Conservation (phyloP, 2,329 filamentous ascomycete species). For the Chaetomiaceae sp. region DNA sequence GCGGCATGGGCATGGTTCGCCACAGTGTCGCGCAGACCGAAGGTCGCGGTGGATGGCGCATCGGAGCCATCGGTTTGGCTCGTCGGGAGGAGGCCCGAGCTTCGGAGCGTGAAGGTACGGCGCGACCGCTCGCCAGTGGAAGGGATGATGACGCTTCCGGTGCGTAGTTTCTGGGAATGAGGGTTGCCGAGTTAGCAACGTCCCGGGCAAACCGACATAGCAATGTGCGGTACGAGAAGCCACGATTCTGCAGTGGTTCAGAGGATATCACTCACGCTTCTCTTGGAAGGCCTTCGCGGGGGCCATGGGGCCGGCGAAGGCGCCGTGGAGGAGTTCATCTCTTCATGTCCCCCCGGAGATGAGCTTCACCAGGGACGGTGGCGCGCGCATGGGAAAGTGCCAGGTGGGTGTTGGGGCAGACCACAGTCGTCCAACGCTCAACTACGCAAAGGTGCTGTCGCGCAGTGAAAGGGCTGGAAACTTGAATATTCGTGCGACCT, state of each 20-base stretch:
- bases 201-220: too few species aligned
- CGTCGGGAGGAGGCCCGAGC: background rate
- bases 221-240: too few species aligned
- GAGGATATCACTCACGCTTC: conserved; percentile 34
- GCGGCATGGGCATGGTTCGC: conserved; percentile 31
- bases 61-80: conserved; percentile 25
- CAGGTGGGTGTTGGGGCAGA: too few species aligned
- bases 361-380: conserved; percentile 10
- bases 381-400: background rate
- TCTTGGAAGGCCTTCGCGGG: conserved; percentile 39
- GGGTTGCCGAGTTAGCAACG: background rate
- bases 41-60: conserved; percentile 30
- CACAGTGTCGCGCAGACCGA: conserved; percentile 32
- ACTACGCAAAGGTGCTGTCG: too few species aligned
- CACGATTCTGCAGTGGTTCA: too few species aligned
- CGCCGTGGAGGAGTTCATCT: conserved; percentile 36
- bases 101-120: conserved; percentile 70
- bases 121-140: conserved; percentile 78
- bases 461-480: too few species aligned
- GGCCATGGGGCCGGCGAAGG: conserved; percentile 36
- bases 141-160: conserved; percentile 82
- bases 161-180: conserved; percentile 59
- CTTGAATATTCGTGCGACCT: too few species aligned
- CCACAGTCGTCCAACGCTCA: too few species aligned
- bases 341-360: conserved; percentile 5